A percentile compares a stretch with the other conserved stretches of the same genome.
phyloP scores from a whole-genome alignment of 2,329 filamentous ascomycete genomes.

The Ophiostoma populinum region DNA sequence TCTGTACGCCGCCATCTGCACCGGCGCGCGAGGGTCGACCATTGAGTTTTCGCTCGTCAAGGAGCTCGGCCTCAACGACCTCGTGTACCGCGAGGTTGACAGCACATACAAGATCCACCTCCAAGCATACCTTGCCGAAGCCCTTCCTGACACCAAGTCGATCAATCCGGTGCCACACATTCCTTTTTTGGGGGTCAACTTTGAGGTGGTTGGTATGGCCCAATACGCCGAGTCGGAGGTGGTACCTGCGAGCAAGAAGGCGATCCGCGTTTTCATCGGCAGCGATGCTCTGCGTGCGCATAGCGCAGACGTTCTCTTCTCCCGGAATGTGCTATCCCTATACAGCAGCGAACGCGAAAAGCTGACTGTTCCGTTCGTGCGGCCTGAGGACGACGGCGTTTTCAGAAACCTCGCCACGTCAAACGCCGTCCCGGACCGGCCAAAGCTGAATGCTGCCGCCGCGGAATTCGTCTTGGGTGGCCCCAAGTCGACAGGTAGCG shows the following conservation, averaged over 20 bases:
- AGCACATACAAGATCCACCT: slow-evolving; percentile 55
- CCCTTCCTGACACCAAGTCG: slow-evolving; percentile 58
- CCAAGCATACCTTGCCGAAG: slow-evolving; percentile 79
- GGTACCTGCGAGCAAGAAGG: slow-evolving; percentile 29
- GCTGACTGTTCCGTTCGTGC: slow-evolving; percentile 76
- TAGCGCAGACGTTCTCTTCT: slow-evolving; percentile 82
- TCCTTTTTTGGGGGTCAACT: slow-evolving; percentile 63
- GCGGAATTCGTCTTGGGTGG: slow-evolving; percentile 24
- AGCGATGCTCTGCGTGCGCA: slow-evolving; percentile 75
- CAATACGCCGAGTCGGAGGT: slow-evolving; percentile 29
- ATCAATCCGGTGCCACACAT: slow-evolving; percentile 59
- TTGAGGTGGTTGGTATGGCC: slow-evolving; percentile 41
- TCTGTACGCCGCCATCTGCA: slow-evolving; percentile 82
- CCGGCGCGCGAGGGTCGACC: slow-evolving; percentile 77
- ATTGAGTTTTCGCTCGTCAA: slow-evolving; percentile 59
- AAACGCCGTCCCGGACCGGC: slow-evolving; percentile 34
- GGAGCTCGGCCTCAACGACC: slow-evolving; percentile 52
- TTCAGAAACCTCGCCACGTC: slow-evolving; percentile 64
- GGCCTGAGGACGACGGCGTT: slow-evolving; percentile 68
- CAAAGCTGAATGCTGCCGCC: slow-evolving; percentile 38
- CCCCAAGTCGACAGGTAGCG: slow-evolving; percentile 11
- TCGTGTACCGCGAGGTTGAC: slow-evolving; percentile 47
- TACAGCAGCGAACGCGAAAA: slow-evolving; percentile 78
- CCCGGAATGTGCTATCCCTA: slow-evolving; percentile 73
- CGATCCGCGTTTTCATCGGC: slow-evolving; percentile 74